These are phyloP conservation scores for Xylaria castorea DNA, from an alignment of 495 filamentous ascomycete genomes.

Conservation along the genomic window DNA sequence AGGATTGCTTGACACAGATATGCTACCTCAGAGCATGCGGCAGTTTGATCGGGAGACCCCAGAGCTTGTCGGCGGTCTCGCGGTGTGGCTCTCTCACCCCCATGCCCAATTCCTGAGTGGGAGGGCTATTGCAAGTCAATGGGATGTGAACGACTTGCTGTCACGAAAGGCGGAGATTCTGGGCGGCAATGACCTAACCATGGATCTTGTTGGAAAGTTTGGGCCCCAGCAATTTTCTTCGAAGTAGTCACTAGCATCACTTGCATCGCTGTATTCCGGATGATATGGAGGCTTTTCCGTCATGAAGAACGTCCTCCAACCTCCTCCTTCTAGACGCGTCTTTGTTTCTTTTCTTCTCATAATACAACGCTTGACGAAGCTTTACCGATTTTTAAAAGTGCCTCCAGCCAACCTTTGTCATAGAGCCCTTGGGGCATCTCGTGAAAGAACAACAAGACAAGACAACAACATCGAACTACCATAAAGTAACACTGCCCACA, in stretches of 20 bases:
- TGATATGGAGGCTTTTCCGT: background rate
- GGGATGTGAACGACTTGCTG: conserved; percentile 55
- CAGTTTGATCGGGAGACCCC: conserved; percentile 43
- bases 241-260: background rate
- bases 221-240: conserved; percentile 34
- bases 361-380: too few relatives aligned
- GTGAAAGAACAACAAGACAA: too few relatives aligned
- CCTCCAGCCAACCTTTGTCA: too few relatives aligned
- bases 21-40: conserved; percentile 24
- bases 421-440: too few relatives aligned
- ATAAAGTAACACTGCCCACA: too few relatives aligned
- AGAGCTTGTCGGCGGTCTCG: conserved; percentile 46
- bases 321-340: too few relatives aligned
- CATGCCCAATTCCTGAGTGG: conserved; percentile 52
- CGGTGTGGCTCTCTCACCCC: conserved; percentile 49
- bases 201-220: conserved; percentile 35
- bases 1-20: conserved; percentile 49
- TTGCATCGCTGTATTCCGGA: background rate
- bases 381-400: too few relatives aligned
- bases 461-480: too few relatives aligned
- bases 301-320: too few relatives aligned
- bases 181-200: conserved; percentile 39
- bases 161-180: conserved; percentile 51
- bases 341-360: too few relatives aligned
- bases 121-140: conserved; percentile 49